Base-by-base conservation (phyloP, 2,329 filamentous ascomycete genomes). In the Beauveria australis region DNA sequence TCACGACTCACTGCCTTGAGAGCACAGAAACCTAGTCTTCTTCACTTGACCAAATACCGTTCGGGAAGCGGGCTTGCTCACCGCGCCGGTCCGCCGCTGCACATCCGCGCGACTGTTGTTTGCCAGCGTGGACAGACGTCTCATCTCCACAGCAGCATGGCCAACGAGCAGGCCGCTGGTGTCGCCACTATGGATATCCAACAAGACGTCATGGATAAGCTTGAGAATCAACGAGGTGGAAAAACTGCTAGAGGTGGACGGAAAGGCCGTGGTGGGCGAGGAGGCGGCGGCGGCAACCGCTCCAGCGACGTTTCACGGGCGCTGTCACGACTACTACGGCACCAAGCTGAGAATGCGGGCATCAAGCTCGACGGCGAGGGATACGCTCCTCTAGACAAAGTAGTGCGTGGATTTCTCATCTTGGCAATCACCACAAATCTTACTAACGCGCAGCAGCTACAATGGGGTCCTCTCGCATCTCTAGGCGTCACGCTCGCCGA, bases 401-500 rank as follows among this genome's bases (percentile, higher is more conserved):
- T 87, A 70, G 83, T 86, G 69, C 79, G 83, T 80, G 22, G 56
- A 58, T 56, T 43, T 10, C 47, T 16, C 14, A 19, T 19, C 0
- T 14, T 10, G 4, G 1, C 16, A 5, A 8, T 43, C 16, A 18
- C 46, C 60, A 43, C 40, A 24, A 30, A 40, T 1, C n/a, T 16
- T 44, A 33, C 33, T 37, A 58, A 58, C 37, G 19, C 12, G 2
- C 28, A 28, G 26, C 61, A 84, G 81, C 74, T 86, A 48, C 72
- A 75, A 63, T 85, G 80, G 77, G 77, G 75, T 0, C 80, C 81
- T 9, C 67, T 97, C 59, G 84, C 83, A 64, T 84, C 83, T 4
- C 79, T 96, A 10, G 80, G 89, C 63, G 83, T 89, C n/a, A 89
- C 88, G 0, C 82, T 96, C 61, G 75, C 79, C 2, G 93, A 97